Evolutionary conservation across 768 basidiomycete genomes (phyloP), one percentile per base, ranked within the genome.

Genomic region (Dacryopinax spathularia): DNA sequence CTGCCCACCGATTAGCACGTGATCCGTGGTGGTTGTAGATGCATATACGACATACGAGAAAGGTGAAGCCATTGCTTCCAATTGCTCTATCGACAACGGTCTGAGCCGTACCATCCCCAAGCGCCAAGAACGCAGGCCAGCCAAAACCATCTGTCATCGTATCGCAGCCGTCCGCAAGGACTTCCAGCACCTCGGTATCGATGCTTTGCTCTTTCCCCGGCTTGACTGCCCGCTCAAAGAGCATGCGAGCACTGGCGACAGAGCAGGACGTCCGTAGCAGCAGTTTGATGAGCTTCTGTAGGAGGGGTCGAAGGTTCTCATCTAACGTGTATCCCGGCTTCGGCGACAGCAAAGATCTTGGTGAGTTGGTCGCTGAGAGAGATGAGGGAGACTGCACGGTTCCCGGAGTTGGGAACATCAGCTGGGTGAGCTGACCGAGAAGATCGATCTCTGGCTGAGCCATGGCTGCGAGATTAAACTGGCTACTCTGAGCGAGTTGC

Each of bases 111-210:
- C 75, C 71, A 1, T 79, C 79, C 70, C 84, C 83, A 68, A 91
- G 74, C 1, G 83, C 87, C 65, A 92, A 81, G 70, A 91, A 89
- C 63, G 84, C 81, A 0, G 87, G 83, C 90, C 89, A 91, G 3
- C 48, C 48, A 31, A 56, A 56, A 22, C 48, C 48, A 6, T 56
- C 48, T 3, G 25, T 20, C 34, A 83, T 80, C 36, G 84, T 83
- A 71, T 82, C 86, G 79, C 88, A 84, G 1, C 82, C 84, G 48
- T 80, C 78, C 6, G 86, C 81, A 62, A 91, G 78, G 29, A 89
- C 73, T 43, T 89, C 88, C 44, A 91, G 71, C 34, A 88, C 67
- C 39, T 67, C 63, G 2, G 65, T 34, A 36, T 70, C 61, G 22
- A 70, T 36, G 13, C 37, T 39, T n/a, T 35, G 48, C 22, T 44